A percentile compares a stretch with the other conserved stretches of the same genome.
Conservation (phyloP, 495 filamentous ascomycete genomes). For the Xylaria castorea region DNA sequence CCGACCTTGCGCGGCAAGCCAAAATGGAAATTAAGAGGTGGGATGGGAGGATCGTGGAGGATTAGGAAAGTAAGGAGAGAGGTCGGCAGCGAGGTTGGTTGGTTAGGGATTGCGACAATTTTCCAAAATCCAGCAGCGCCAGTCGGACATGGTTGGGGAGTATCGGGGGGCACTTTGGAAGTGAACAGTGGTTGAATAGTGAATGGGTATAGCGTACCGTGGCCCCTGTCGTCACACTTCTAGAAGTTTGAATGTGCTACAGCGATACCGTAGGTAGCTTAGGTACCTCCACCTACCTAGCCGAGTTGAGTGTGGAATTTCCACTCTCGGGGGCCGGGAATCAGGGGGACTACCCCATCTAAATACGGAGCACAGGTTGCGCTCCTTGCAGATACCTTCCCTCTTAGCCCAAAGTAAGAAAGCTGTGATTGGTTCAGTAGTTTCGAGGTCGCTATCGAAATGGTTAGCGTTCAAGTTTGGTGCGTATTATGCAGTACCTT, state of each 20-base stretch:
- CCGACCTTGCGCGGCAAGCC: constrained; percentile 23
- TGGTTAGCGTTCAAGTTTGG: constrained; percentile 5
- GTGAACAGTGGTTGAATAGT: constrained; percentile 13
- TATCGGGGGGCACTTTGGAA: background rate
- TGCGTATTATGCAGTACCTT: constrained; percentile 1
- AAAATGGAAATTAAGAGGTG: constrained; percentile 18
- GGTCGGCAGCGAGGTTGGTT: constrained; percentile 29
- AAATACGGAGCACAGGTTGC: constrained; percentile 21
- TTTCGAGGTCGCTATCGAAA: background rate
- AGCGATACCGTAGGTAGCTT: background rate
- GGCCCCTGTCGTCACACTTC: background rate
- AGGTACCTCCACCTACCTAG: constrained; percentile 6
- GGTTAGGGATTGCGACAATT: constrained; percentile 30
- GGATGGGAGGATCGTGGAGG: constrained; percentile 22
- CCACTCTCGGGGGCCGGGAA: constrained; percentile 22
- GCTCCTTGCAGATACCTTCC: constrained; percentile 16
- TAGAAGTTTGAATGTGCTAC: background rate
- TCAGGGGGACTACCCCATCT: constrained; percentile 23
- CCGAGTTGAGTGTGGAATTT: constrained; percentile 4
- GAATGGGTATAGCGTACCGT: background rate
- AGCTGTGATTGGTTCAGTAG: background rate
- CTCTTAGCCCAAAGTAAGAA: background rate
- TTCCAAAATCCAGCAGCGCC: constrained; percentile 27
- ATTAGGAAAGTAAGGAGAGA: constrained; percentile 25
- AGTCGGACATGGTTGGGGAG: constrained; percentile 13